Conservation (phyloP, 2,329 filamentous ascomycete genomes). For the Fusarium albosuccineum region DNA sequence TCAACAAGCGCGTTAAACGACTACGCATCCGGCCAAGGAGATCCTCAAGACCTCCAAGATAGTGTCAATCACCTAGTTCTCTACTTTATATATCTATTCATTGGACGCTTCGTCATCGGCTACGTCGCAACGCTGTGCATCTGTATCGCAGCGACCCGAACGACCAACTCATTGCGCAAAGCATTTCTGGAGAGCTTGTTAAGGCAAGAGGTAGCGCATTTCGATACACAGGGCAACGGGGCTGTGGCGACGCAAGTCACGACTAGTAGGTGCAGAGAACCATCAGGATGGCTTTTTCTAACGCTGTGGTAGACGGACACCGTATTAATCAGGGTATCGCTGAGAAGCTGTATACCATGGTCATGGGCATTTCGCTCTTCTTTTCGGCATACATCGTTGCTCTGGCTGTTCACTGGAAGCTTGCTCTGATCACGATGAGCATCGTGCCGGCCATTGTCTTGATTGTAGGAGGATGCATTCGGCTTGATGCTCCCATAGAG, state of each 20-base stretch:
- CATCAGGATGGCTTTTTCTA: neutral
- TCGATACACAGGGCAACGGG: neutral
- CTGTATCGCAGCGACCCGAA: neutral
- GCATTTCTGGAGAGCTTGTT: neutral
- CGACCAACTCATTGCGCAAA: neutral
- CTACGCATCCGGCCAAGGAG: neutral
- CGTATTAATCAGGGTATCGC: conserved; percentile 4
- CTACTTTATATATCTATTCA: neutral
- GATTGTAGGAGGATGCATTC: neutral
- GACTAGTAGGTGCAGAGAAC: neutral
- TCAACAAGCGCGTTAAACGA: neutral
- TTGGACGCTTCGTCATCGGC: neutral
- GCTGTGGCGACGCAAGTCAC: neutral
- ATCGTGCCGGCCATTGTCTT: neutral
- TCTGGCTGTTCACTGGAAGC: neutral
- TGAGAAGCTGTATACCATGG: neutral
- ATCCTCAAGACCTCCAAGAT: neutral
- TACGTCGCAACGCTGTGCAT: neutral
- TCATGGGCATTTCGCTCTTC: neutral
- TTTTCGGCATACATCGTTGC: conserved; percentile 4
- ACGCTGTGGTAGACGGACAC: neutral
- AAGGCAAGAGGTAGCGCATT: neutral
- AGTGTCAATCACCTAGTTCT: neutral
- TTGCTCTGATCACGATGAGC: conserved; percentile 3
- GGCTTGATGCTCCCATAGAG: neutral